Evolutionary conservation across 352 stramenopile species (phyloP).

Genomic region (Globisporangium megalacanthum): DNA sequence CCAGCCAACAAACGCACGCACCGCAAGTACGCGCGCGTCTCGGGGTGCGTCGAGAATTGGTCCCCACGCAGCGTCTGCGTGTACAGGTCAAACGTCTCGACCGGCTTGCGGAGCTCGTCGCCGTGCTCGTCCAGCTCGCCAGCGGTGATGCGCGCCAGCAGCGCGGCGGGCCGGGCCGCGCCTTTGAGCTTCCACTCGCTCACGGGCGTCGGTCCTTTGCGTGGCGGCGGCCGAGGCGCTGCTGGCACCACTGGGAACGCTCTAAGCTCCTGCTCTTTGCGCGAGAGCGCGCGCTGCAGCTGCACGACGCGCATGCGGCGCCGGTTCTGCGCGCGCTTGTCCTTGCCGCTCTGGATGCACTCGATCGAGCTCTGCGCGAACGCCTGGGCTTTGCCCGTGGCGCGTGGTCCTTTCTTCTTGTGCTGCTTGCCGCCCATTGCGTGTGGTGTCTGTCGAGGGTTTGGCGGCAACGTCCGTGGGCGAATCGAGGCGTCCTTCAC

Average conservation of each 20-base stretch:
- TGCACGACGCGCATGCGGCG: slow-evolving; percentile 78
- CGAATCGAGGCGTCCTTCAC: too few species aligned
- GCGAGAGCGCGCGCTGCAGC: slow-evolving; percentile 67
- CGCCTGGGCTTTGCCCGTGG: slow-evolving; percentile 40
- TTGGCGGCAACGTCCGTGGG: too few species aligned
- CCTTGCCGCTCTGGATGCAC: slow-evolving; percentile 48
- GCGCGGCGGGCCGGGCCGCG: slow-evolving; percentile 53
- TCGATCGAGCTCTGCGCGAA: slow-evolving; percentile 60
- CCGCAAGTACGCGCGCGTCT: slow-evolving; percentile 69
- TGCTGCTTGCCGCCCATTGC: slow-evolving; percentile 48
- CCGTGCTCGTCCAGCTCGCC: slow-evolving; percentile 78
- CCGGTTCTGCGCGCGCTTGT: slow-evolving; percentile 62
- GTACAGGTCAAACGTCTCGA: slow-evolving; percentile 78
- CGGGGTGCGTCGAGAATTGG: slow-evolving; percentile 44
- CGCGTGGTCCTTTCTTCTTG: slow-evolving; percentile 57
- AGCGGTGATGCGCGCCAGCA: slow-evolving; percentile 68
- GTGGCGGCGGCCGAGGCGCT: slow-evolving; percentile 27
- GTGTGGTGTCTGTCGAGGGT: not conserved
- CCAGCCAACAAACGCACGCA: slow-evolving; percentile 14
- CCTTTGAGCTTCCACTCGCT: slow-evolving; percentile 82
- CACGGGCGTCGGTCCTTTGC: slow-evolving; percentile 48
- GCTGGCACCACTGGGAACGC: slow-evolving; percentile 45
- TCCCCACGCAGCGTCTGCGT: slow-evolving; percentile 43
- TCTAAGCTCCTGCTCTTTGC: slow-evolving; percentile 57
- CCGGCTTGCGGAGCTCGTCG: slow-evolving; percentile 63